These are phyloP conservation scores for Mortierella sp. DNA, from an alignment of 371 early-diverging fungal genomes.

Conservation along the genomic window DNA sequence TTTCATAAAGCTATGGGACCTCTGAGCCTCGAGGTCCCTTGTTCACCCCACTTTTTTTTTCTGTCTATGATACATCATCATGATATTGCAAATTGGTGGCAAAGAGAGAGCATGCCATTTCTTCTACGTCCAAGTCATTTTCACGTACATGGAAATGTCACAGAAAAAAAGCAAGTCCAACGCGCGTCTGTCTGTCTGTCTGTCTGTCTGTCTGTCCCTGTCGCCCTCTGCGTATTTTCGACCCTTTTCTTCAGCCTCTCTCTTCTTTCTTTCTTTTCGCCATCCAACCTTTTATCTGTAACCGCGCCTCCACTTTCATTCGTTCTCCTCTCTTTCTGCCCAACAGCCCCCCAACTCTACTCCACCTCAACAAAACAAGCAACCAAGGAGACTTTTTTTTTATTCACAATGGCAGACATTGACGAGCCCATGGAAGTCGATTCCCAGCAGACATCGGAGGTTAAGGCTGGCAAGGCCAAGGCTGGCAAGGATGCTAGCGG, in stretches of 20 bases:
- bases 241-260: neutral
- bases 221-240: neutral
- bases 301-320: conserved; percentile 1
- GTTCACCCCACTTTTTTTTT: neutral
- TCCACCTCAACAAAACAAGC: neutral
- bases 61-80: too few species aligned
- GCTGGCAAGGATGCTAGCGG: conserved; percentile 69
- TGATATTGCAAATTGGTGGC: neutral
- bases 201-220: neutral
- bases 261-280: neutral
- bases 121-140: neutral
- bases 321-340: neutral
- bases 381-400: neutral
- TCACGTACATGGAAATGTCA: too few species aligned
- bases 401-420: conserved; percentile 43
- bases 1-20: neutral
- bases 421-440: conserved; percentile 60
- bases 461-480: conserved; percentile 65
- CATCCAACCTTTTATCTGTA: neutral
- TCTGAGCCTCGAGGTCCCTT: neutral
- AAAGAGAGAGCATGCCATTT: neutral
- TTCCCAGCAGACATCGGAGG: conserved; percentile 39
- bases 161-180: conserved; percentile 8
- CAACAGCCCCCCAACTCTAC: neutral
- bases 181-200: neutral